Conservation (phyloP, 1,284 basidiomycete genomes). For the Puccinia hordei region DNA sequence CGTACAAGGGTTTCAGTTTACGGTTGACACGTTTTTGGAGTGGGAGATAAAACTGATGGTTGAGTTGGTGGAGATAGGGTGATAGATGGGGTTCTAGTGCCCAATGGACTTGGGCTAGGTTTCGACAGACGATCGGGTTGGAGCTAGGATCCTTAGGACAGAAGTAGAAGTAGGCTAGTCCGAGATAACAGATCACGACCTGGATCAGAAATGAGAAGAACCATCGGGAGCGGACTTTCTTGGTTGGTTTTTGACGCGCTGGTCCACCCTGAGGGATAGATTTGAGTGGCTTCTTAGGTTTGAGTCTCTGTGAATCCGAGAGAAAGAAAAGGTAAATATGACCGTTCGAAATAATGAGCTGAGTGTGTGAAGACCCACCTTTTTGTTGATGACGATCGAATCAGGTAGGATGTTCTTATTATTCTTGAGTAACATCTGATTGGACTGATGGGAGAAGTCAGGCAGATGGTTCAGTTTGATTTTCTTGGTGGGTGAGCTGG, state of each 20-base stretch:
- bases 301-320: neutral
- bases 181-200: slow-evolving; percentile 32
- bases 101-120: slow-evolving; percentile 39
- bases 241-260: neutral
- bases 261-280: neutral
- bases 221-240: neutral
- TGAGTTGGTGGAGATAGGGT: neutral
- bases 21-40: neutral
- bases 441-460: slow-evolving; percentile 10
- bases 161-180: slow-evolving; percentile 34
- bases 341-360: too few species aligned
- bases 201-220: neutral
- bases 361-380: neutral
- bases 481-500: slow-evolving; percentile 18
- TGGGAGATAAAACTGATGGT: neutral
- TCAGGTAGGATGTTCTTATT: too few species aligned
- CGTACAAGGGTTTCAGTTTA: neutral
- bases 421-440: too few species aligned
- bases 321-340: neutral
- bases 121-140: slow-evolving; percentile 35
- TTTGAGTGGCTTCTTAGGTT: neutral
- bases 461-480: slow-evolving; percentile 8
- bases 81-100: slow-evolving; percentile 9
- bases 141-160: slow-evolving; percentile 46
- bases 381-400: too few species aligned